Evolutionary conservation across 192 early-diverging fungal genomes (phyloP).

Genomic region (Rhizoclosmatium globosum): DNA sequence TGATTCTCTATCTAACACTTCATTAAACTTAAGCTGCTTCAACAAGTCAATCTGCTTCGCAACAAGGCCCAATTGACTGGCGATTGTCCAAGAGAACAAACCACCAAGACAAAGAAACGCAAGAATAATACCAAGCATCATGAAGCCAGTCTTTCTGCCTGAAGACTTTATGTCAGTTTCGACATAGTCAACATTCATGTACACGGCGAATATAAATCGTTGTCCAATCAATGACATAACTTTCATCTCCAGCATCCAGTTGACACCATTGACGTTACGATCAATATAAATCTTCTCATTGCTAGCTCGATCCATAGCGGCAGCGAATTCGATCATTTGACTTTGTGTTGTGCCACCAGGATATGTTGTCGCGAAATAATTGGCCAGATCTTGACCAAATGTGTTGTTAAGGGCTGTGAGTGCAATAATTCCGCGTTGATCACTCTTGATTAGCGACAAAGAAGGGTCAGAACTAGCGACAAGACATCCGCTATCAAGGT

Average conservation of each 20-base stretch:
- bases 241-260: neutral
- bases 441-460: neutral
- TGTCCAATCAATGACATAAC: neutral
- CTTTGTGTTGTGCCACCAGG: neutral
- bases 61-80: constrained; percentile 21
- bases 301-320: neutral
- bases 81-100: constrained; percentile 5
- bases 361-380: neutral
- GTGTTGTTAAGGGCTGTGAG: neutral
- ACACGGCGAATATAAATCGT: neutral
- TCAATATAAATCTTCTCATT: neutral
- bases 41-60: constrained; percentile 26
- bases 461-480: neutral
- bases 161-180: neutral
- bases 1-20: constrained; percentile 12
- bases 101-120: constrained; percentile 4
- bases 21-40: constrained; percentile 25
- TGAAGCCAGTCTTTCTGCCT: constrained; percentile 16
- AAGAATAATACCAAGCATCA: constrained; percentile 29
- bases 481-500: neutral
- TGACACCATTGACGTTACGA: neutral
- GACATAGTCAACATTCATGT: constrained; percentile 19
- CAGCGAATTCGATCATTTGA: neutral
- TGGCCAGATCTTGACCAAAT: neutral
- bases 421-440: neutral